Evolutionary conservation across 202 grass and related monocot species (phyloP), one percentile per base, ranked within the genome.

Genomic region (Carex sylvatica): DNA sequence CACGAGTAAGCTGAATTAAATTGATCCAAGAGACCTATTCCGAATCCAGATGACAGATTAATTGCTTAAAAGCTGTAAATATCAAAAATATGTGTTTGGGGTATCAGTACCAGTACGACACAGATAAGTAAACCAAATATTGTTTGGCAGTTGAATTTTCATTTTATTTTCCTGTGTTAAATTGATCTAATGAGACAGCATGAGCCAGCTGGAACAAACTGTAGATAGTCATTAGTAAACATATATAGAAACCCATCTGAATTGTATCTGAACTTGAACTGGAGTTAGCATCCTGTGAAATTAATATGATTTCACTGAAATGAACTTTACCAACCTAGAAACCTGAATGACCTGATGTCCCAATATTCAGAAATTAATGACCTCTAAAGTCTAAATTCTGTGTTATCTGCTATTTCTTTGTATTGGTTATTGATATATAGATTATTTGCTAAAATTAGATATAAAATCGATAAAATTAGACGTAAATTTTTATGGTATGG

Each of bases 1-100:
- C 11, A 76, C 3, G 23, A 72, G 36, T 9, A 49, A 49, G 9
- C 46, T 49, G 44, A n/a, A n/a, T n/a, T n/a, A 97, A 63, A 94
- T 97, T 88, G 88, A 94, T 73, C 66, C 85, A 0, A 89, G 92
- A 56, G 94, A 94, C 49, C 88, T 88, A 60, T 89, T 69, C 40
- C 40, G 40, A 9, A 44, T 44, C 6, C 40, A 44, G 6, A 44
- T 92, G 94, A 91, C 87, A 1, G 87, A 90, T 84, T 84, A 73
- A 59, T 22, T 91, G 30, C 74, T 94, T 82, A 91, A 74, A 97
- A 90, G 69, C 83, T 91, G 87, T 91, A 88, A 80, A 86, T 81
- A 65, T 77, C 10, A 26, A 58, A 19, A 5, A 33, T 44, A 2
- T 46, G 8, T 7, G 18, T 28, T 61, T 62, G 38, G 2, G 40